Evolutionary conservation across 2,329 filamentous ascomycete species (phyloP).

Genomic region (Paecilomyces variotii): DNA sequence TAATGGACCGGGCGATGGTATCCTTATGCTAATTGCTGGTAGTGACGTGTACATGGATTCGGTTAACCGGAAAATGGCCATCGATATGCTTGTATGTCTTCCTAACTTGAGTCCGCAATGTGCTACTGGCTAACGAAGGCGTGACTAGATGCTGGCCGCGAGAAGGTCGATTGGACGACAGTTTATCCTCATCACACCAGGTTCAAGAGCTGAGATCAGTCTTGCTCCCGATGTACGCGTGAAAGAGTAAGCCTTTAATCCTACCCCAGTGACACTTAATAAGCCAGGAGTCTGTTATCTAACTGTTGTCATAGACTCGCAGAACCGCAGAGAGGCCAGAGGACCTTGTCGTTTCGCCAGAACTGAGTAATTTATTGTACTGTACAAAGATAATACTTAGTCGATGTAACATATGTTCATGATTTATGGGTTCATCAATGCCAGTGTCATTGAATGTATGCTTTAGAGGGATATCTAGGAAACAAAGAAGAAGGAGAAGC

Average conservation of each 20-base stretch:
- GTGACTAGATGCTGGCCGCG: slow-evolving; percentile 65
- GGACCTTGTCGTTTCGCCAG: slow-evolving; percentile 26
- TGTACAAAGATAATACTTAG: neutral
- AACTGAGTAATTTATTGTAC: neutral
- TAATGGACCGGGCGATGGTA: neutral
- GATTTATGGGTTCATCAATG: neutral
- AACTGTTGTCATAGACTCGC: slow-evolving; percentile 24
- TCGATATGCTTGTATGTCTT: slow-evolving; percentile 74
- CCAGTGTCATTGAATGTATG: neutral
- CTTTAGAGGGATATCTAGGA: neutral
- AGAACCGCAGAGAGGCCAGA: slow-evolving; percentile 38
- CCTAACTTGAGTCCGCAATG: neutral
- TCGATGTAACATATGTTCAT: neutral
- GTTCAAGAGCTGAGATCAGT: slow-evolving; percentile 56
- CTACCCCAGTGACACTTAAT: neutral
- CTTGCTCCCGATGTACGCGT: slow-evolving; percentile 37
- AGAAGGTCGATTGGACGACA: slow-evolving; percentile 81
- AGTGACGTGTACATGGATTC: slow-evolving; percentile 97
- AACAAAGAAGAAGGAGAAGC: neutral
- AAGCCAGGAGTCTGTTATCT: neutral
- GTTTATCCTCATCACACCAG: slow-evolving; percentile 94
- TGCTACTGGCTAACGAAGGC: slow-evolving; percentile 9
- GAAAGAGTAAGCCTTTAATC: slow-evolving; percentile 29
- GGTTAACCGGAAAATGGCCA: slow-evolving; percentile 87
- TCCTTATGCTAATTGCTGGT: slow-evolving; percentile 10